Evolutionary conservation across 148 eudicot genomes (phyloP).

Genomic region (Rhododendron simsii): DNA sequence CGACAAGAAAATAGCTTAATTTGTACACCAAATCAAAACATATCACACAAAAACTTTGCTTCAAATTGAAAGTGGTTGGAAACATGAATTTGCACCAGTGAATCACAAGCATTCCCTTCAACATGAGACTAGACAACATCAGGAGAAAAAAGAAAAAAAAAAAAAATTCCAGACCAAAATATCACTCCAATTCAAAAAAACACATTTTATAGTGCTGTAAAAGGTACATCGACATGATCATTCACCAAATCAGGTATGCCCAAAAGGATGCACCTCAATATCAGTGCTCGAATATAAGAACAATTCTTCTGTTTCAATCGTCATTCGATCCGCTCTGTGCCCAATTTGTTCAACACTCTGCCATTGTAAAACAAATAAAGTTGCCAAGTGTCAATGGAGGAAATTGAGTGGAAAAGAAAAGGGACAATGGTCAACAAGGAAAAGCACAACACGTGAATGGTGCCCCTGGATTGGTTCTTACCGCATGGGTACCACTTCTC

Average conservation of each 20-base stretch:
- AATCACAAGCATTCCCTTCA: slow-evolving; percentile 2
- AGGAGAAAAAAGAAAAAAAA: background rate
- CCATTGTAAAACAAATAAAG: slow-evolving; percentile 8
- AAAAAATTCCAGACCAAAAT: background rate
- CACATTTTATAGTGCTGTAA: background rate
- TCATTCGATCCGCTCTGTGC: slow-evolving; percentile 84
- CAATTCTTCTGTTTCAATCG: slow-evolving; percentile 63
- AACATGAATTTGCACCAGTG: slow-evolving; percentile 1
- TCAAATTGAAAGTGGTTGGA: background rate
- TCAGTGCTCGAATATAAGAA: slow-evolving; percentile 86
- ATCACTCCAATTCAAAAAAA: background rate
- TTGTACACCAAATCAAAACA: background rate
- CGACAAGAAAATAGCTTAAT: background rate
- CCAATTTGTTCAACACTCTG: slow-evolving; percentile 99
- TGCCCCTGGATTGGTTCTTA: background rate
- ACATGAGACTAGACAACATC: background rate
- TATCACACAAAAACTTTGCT: background rate
- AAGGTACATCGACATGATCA: background rate
- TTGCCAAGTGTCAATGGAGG: background rate
- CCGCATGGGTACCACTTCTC: background rate
- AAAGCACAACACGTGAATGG: background rate
- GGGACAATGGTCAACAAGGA: background rate
- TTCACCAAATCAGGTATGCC: background rate
- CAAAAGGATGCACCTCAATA: slow-evolving; percentile 53
- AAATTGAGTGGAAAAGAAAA: background rate